Base-by-base conservation (phyloP, 768 basidiomycete species). In the Omphalotus guepiniiformis region DNA sequence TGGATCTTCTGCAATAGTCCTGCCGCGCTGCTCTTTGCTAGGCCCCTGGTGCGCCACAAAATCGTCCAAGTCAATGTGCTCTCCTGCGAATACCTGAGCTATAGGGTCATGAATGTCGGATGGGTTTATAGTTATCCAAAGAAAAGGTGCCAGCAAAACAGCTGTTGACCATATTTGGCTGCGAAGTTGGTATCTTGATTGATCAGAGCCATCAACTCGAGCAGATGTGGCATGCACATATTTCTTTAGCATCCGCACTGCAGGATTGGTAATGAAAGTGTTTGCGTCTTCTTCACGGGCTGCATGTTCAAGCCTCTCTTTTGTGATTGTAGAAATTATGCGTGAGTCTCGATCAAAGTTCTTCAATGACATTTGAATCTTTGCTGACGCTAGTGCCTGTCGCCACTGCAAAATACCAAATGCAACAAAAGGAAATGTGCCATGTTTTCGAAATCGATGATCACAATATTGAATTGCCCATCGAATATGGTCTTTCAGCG, bases 121-220 rank as follows among this genome's bases (percentile, higher is more conserved):
- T 1, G 68, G 70, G 49, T 74, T 75, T 2, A 75, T 68, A 0
- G 71, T 75, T 0, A 73, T 51, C 72, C 72, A 75, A 0, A 74
- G 25, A 4, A 48, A 52, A 1, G 65, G 63, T 13, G 72, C 66
- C 2, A 53, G 51, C 1, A 52, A n/a, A 3, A 27, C n/a, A 0
- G 66, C 34, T 0, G 54, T 42, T 16, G 59, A 55, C 67, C 70
- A 70, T 3, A 73, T 64, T 35, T 68, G 47, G 6, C 56, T 55
- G 0, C 64, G 51, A 2, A 60, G 13, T 1, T 35, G 28, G 4
- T 46, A 37, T 0, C 53, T 23, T 0, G 53, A 59, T 42, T 71
- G 67, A 39, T 74, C 66, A 0, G 70, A 61, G 0, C 70, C 70
- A 5, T 42, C 45, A 0, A 71, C 63, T 1, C 52, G 51, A 0